A percentile compares a stretch with the other conserved stretches of the same genome.
phyloP scores from a whole-genome alignment of 75 land plant species.

The Ceratopteris richardii region DNA sequence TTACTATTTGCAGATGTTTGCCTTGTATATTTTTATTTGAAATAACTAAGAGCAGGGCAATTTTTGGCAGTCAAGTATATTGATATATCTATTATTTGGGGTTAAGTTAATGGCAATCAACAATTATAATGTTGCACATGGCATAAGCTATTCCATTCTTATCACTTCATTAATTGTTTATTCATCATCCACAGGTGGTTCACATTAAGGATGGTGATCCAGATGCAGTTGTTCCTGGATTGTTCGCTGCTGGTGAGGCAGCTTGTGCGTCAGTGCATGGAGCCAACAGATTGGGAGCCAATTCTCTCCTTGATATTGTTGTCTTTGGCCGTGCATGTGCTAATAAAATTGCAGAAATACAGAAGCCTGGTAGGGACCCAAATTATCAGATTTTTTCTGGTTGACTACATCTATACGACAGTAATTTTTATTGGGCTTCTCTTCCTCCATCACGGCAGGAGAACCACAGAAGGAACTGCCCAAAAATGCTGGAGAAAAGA shows the following conservation, averaged over 20 bases:
- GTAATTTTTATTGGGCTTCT: background rate
- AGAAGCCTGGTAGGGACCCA: slow-evolving; percentile 53
- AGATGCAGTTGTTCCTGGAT: slow-evolving; percentile 89
- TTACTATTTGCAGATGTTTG: too few relatives aligned
- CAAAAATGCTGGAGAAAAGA: slow-evolving; percentile 81
- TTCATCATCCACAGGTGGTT: slow-evolving; percentile 64
- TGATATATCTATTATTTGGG: too few relatives aligned
- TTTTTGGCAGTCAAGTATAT: too few relatives aligned
- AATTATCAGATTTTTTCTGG: too few relatives aligned
- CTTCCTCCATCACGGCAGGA: slow-evolving; percentile 32
- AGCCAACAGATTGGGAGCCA: slow-evolving; percentile 97
- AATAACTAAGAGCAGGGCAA: too few relatives aligned
- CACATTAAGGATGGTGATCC: slow-evolving; percentile 75
- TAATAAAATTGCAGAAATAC: slow-evolving; percentile 81
- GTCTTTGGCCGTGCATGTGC: slow-evolving; percentile 99
- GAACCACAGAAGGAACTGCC: slow-evolving; percentile 74
- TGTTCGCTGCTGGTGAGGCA: slow-evolving; percentile 98
- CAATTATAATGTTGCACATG: too few relatives aligned
- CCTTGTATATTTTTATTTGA: too few relatives aligned
- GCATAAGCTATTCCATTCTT: too few relatives aligned
- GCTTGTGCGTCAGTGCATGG: slow-evolving; percentile 99
- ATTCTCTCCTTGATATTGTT: slow-evolving; percentile 97
- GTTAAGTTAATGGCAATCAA: too few relatives aligned
- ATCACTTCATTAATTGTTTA: too few relatives aligned
- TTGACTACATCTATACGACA: too few relatives aligned